These are phyloP conservation scores for Plicaturopsis crispa DNA, from an alignment of 768 basidiomycete species.

Conservation along the genomic window DNA sequence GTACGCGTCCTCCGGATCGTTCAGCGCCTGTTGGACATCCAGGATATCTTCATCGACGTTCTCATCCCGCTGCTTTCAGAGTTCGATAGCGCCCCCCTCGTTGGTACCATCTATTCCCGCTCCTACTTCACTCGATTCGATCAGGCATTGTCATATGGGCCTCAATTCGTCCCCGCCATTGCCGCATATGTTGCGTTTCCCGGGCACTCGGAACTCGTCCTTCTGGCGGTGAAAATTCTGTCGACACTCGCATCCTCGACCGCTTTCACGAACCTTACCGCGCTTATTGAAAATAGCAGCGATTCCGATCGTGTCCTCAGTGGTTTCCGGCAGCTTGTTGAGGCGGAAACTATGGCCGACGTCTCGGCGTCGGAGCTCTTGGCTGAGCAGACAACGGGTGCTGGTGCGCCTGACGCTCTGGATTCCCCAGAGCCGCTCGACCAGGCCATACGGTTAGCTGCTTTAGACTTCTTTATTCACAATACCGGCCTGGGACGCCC, in stretches of 20 bases:
- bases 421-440: constrained; percentile 39
- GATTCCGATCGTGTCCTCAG: constrained; percentile 82
- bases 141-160: constrained; percentile 61
- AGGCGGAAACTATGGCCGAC: constrained; percentile 53
- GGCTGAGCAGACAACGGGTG: constrained; percentile 62
- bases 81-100: constrained; percentile 44
- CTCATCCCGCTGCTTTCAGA: constrained; percentile 73
- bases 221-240: constrained; percentile 76
- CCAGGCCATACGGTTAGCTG: constrained; percentile 67
- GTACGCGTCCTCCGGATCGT: constrained; percentile 77
- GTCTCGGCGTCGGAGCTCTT: constrained; percentile 49
- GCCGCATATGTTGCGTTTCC: constrained; percentile 71
- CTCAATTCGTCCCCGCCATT: constrained; percentile 71
- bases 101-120: constrained; percentile 50
- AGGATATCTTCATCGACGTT: constrained; percentile 85
- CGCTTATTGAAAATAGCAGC: constrained; percentile 69
- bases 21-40: constrained; percentile 74
- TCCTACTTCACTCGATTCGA: constrained; percentile 72
- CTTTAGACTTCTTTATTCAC: constrained; percentile 75
- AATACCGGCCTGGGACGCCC: constrained; percentile 56
- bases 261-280: constrained; percentile 65
- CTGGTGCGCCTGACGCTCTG: constrained; percentile 58
- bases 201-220: constrained; percentile 61
- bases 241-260: constrained; percentile 56
- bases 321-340: constrained; percentile 67